phyloP scores from a whole-genome alignment of 345 rosid genomes.

The Arabis hirsuta region DNA sequence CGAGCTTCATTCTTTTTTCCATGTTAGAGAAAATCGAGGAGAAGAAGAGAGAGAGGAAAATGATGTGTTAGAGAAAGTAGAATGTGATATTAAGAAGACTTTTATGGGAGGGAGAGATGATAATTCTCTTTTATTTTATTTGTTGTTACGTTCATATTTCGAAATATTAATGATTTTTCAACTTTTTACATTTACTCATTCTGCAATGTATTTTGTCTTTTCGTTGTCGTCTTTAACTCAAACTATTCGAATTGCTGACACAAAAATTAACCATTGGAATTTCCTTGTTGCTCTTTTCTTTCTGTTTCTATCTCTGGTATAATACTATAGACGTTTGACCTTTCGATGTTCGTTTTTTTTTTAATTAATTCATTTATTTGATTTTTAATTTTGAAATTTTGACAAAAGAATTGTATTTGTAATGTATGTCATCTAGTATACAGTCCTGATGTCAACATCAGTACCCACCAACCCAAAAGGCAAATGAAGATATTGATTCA shows the following conservation, averaged over 20 bases:
- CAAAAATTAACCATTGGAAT: conserved; percentile 43
- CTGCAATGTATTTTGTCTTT: conserved; percentile 42
- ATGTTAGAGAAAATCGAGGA: conserved; percentile 40
- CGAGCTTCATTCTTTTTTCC: conserved; percentile 66
- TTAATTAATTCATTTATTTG: background rate
- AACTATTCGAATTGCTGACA: conserved; percentile 42
- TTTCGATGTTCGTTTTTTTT: background rate
- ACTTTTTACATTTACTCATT: conserved; percentile 38
- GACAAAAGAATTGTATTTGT: conserved; percentile 19
- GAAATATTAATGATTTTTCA: conserved; percentile 42
- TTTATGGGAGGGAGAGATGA: conserved; percentile 20
- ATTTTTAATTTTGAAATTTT: conserved; percentile 14
- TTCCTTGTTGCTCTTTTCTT: conserved; percentile 38
- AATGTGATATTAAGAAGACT: conserved; percentile 19
- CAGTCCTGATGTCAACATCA: background rate
- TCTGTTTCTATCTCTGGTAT: conserved; percentile 29
- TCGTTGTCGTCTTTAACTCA: conserved; percentile 39
- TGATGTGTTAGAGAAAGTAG: conserved; percentile 16
- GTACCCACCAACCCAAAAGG: too few relatives aligned
- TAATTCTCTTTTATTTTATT: conserved; percentile 1
- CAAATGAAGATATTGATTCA: too few relatives aligned
- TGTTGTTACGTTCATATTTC: conserved; percentile 4
- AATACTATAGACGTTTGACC: conserved; percentile 15
- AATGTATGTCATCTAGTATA: conserved; percentile 27
- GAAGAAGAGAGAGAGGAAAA: conserved; percentile 31